phyloP scores from a whole-genome alignment of 2,329 filamentous ascomycete genomes.

The Botrytis paeoniae region DNA sequence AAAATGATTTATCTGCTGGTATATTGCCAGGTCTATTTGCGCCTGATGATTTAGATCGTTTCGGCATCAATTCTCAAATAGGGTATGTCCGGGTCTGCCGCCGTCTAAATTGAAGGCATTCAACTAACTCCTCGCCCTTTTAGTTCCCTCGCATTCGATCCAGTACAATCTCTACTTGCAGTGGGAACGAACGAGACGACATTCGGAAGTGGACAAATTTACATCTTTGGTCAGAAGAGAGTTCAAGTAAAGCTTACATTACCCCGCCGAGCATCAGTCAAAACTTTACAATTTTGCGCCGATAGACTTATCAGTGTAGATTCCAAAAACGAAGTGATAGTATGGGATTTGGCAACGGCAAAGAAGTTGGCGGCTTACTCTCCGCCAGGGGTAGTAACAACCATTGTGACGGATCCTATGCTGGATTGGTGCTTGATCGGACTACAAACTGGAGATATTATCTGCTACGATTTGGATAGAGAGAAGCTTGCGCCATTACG shows the following conservation, averaged over 20 bases:
- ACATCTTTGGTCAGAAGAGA: conserved; percentile 79
- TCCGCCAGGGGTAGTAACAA: conserved; percentile 71
- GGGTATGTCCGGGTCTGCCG: conserved; percentile 45
- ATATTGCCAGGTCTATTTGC: conserved; percentile 75
- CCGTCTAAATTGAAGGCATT: neutral
- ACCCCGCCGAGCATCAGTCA: conserved; percentile 70
- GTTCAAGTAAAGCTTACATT: conserved; percentile 74
- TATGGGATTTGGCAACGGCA: conserved; percentile 77
- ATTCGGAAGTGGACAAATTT: conserved; percentile 83
- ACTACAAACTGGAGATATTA: conserved; percentile 75
- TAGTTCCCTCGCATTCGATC: conserved; percentile 85
- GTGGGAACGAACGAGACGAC: conserved; percentile 86
- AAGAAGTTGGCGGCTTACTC: conserved; percentile 66
- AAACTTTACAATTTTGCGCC: conserved; percentile 76
- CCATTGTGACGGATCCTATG: conserved; percentile 79
- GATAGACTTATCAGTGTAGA: conserved; percentile 85
- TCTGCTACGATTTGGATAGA: conserved; percentile 91
- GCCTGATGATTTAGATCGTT: conserved; percentile 79
- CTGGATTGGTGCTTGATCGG: conserved; percentile 92
- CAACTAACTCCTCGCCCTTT: conserved; percentile 23
- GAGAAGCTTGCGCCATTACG: conserved; percentile 72
- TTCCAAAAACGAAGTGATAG: conserved; percentile 75
- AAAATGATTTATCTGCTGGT: conserved; percentile 82
- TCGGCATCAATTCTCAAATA: conserved; percentile 76
- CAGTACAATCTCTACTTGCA: conserved; percentile 87